A percentile compares a stretch with the other conserved stretches of the same genome.
phyloP scores from a whole-genome alignment of 257 asterid genomes.

The Fraxinus anomala region DNA sequence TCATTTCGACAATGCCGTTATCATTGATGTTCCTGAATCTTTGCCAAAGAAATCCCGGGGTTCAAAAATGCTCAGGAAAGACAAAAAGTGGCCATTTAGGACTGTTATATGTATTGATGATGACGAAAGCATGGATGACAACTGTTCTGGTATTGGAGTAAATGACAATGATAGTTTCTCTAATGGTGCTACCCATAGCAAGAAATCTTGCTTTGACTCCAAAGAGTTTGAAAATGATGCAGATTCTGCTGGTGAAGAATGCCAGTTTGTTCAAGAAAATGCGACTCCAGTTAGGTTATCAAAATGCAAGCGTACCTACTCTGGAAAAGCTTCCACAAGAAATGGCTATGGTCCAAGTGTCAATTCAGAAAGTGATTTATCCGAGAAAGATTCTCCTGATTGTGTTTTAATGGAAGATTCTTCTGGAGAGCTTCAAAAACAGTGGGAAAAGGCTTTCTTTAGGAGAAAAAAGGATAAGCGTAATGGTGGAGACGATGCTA shows the following conservation, averaged over 20 bases:
- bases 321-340: constrained; percentile 53
- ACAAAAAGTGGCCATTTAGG: constrained; percentile 24
- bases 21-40: constrained; percentile 67
- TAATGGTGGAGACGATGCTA: constrained; percentile 39
- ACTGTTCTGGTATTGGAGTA: constrained; percentile 27
- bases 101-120: constrained; percentile 73
- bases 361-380: constrained; percentile 49
- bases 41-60: constrained; percentile 35
- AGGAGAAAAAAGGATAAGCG: constrained; percentile 49
- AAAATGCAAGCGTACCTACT: constrained; percentile 88
- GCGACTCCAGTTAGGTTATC: constrained; percentile 72
- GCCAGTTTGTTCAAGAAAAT: constrained; percentile 50
- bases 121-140: constrained; percentile 51
- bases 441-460: constrained; percentile 78
- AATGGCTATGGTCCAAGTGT: constrained; percentile 52
- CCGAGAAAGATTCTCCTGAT: constrained; percentile 55
- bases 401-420: constrained; percentile 71
- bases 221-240: constrained; percentile 30
- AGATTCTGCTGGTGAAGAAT: constrained; percentile 39
- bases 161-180: constrained; percentile 27
- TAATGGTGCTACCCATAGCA: constrained; percentile 49
- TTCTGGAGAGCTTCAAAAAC: constrained; percentile 62
- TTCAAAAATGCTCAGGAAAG: constrained; percentile 32
- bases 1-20: constrained; percentile 41
- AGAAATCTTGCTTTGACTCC: constrained; percentile 32